phyloP scores from a whole-genome alignment of 2,329 filamentous ascomycete species.

The Metarhizium anisopliae region DNA sequence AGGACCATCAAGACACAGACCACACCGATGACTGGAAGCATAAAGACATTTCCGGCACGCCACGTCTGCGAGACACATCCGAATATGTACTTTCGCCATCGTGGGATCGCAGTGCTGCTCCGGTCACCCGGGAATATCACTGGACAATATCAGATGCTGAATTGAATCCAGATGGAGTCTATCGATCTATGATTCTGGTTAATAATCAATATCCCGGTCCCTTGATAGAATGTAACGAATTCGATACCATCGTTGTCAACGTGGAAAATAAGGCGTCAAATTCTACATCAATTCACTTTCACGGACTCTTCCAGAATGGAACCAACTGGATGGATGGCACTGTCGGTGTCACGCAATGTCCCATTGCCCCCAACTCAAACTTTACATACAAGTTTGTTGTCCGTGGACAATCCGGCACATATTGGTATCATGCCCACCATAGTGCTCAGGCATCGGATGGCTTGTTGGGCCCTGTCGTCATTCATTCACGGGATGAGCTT shows the following conservation, averaged over 20 bases:
- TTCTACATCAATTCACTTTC: slow-evolving; percentile 63
- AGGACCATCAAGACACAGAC: background rate
- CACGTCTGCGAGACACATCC: slow-evolving; percentile 22
- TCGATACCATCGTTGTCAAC: slow-evolving; percentile 61
- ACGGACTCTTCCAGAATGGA: slow-evolving; percentile 69
- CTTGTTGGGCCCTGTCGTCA: slow-evolving; percentile 55
- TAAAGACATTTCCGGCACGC: slow-evolving; percentile 12
- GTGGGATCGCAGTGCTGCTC: slow-evolving; percentile 45
- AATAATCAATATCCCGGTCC: slow-evolving; percentile 70
- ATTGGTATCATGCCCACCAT: slow-evolving; percentile 59
- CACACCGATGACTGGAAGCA: background rate
- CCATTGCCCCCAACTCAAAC: slow-evolving; percentile 51
- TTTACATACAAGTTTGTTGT: slow-evolving; percentile 63
- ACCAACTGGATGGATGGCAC: slow-evolving; percentile 69
- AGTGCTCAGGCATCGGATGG: slow-evolving; percentile 59
- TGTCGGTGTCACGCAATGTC: slow-evolving; percentile 57
- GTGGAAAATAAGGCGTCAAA: slow-evolving; percentile 60
- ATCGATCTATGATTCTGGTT: slow-evolving; percentile 55
- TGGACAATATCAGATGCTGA: slow-evolving; percentile 52
- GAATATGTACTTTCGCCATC: slow-evolving; percentile 48
- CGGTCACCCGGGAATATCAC: slow-evolving; percentile 45
- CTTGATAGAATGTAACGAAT: slow-evolving; percentile 62
- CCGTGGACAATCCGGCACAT: slow-evolving; percentile 36
- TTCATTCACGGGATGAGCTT: slow-evolving; percentile 46
- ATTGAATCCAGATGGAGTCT: slow-evolving; percentile 52